Base-by-base conservation (phyloP, 495 filamentous ascomycete species). In the Aspergillus indologenus region DNA sequence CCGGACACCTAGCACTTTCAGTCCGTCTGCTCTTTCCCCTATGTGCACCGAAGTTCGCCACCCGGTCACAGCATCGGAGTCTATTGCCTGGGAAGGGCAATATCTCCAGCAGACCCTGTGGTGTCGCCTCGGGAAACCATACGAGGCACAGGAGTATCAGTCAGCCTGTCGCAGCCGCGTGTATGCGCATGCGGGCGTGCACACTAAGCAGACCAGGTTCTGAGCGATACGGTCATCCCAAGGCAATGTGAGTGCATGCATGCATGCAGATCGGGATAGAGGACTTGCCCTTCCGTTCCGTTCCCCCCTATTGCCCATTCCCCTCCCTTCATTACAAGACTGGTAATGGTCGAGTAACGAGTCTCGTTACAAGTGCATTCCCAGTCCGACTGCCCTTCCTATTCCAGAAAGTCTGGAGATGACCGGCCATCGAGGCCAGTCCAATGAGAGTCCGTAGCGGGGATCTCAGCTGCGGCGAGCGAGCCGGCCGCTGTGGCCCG, bases 391-490 rank as follows among this genome's bases (percentile, higher is more conserved):
- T 43, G 50, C 43, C 53, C 52, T 59, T 65, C 63, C 64, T 45
- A 21, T 65, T 69, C 62, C 54, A 62, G 62, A 65, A 70, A 65
- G 61, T 57, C 61, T 63, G 51, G 60, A 61, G 61, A 67, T 65
- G 58, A 61, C 64, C 44, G 58, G 26, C 60, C 60, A 55, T 59
- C 63, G 52, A 64, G 60, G 61, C 55, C 65, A 63, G 57, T 62
- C 74, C 74, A 76, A 76, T 76, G 57, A 66, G 23, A 61, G 52
- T 54, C 61, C 67, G 56, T 59, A 71, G 62, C 74, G 68, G 67
- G 74, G 72, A 66, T 73, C 45, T 65, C 57, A 65, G 63, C 67
- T 58, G 65, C 61, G 68, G 62, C 57, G 60, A 60, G 55, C 57
- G 54, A 58, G 54, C 68, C 67, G 63, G 65, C 60, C 64, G 63